These are phyloP conservation scores for Phytophthora capsici DNA, from an alignment of 352 stramenopile genomes.

Conservation along the genomic window DNA sequence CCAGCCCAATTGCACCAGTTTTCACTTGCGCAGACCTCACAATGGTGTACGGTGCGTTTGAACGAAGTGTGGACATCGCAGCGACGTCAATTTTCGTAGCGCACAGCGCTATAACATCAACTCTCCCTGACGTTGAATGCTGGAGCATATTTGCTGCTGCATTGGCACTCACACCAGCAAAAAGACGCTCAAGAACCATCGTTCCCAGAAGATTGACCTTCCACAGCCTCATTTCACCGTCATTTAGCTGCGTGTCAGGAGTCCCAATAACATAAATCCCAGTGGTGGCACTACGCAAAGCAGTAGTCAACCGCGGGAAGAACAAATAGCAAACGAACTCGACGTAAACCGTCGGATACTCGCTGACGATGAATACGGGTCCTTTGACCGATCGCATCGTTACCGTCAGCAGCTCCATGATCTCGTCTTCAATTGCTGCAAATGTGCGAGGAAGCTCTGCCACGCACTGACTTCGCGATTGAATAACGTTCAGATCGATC, in stretches of 20 bases:
- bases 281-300: conserved; percentile 30
- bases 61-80: too few species aligned
- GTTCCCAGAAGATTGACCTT: conserved; percentile 56
- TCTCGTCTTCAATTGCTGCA: not conserved
- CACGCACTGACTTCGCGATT: too few species aligned
- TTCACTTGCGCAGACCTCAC: too few species aligned
- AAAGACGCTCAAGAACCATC: conserved; percentile 43
- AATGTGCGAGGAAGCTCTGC: not conserved
- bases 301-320: conserved; percentile 49
- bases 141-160: not conserved
- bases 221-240: conserved; percentile 47
- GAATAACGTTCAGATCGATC: too few species aligned
- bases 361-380: conserved; percentile 55
- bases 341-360: conserved; percentile 1
- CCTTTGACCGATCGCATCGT: conserved; percentile 7
- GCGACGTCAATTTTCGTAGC: too few species aligned
- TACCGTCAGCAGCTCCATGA: not conserved
- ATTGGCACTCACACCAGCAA: conserved; percentile 1
- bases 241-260: conserved; percentile 38
- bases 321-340: conserved; percentile 43
- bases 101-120: too few species aligned
- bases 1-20: too few species aligned
- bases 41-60: too few species aligned
- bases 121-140: too few species aligned
- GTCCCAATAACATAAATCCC: conserved; percentile 56